A percentile compares a stretch with the other conserved stretches of the same genome.
Conservation (phyloP, 139 green algal species). For the Coelastrella sp. region DNA sequence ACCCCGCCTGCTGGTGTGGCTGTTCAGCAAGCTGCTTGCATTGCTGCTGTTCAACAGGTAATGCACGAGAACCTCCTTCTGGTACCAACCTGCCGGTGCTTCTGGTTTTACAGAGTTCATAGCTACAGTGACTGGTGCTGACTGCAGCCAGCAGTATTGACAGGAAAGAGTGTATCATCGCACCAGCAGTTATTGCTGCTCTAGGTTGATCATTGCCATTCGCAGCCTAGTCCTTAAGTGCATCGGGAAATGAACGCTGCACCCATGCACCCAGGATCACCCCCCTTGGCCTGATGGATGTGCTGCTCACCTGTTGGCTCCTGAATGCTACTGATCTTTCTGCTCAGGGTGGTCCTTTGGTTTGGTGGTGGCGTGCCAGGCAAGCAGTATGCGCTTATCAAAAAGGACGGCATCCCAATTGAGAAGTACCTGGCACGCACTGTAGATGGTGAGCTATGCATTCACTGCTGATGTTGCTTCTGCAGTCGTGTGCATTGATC, state of each 20-base stretch:
- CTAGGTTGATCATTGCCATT: neutral
- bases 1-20: constrained; percentile 72
- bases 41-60: constrained; percentile 68
- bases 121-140: neutral
- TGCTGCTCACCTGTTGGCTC: constrained; percentile 71
- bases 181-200: neutral
- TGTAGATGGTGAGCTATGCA: constrained; percentile 75
- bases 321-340: constrained; percentile 39
- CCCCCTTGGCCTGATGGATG: neutral
- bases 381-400: constrained; percentile 97
- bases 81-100: too few species aligned
- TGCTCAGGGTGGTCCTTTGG: constrained; percentile 79
- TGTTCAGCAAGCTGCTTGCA: constrained; percentile 72
- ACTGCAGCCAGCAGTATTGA: neutral
- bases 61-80: constrained; percentile 47
- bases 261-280: too few species aligned
- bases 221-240: neutral
- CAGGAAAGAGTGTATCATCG: neutral
- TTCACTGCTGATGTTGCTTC: neutral
- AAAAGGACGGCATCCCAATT: constrained; percentile 88
- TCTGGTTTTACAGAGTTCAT: neutral
- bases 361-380: constrained; percentile 95
- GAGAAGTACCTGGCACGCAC: constrained; percentile 89
- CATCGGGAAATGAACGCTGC: too few species aligned
- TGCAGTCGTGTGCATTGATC: neutral